Evolutionary conservation across 108 stramenopile species (phyloP).

Genomic region (Skeletonema marinoi): DNA sequence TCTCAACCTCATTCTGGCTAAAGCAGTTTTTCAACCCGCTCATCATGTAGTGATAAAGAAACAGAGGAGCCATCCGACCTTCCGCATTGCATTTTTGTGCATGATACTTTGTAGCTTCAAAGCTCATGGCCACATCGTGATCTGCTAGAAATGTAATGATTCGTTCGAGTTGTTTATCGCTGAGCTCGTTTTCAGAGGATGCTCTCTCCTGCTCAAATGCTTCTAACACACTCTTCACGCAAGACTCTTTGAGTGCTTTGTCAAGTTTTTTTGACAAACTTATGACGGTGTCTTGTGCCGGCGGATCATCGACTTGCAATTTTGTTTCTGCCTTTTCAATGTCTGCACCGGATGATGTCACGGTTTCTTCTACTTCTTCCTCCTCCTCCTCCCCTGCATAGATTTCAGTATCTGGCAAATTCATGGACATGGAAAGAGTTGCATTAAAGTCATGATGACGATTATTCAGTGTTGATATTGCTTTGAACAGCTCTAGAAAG

Average conservation of each 20-base stretch:
- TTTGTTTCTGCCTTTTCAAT: not conserved
- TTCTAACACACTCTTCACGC: not conserved
- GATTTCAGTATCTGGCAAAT: not conserved
- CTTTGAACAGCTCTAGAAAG: conserved; percentile 2
- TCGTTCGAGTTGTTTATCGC: not conserved
- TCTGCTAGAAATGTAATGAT: not conserved
- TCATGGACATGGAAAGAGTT: not conserved
- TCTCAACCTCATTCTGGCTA: not conserved
- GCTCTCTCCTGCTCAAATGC: not conserved
- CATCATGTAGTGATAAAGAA: conserved; percentile 20
- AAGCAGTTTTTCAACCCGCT: not conserved
- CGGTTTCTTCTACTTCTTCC: not conserved
- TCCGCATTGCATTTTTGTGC: conserved; percentile 13
- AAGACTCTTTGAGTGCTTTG: not conserved
- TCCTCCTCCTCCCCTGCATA: not conserved
- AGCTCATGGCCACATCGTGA: not conserved
- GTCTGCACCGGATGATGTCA: not conserved
- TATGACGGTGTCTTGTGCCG: not conserved
- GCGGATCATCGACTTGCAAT: not conserved
- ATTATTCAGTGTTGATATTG: conserved; percentile 4
- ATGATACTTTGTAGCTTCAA: conserved; percentile 21
- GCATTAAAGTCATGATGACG: not conserved
- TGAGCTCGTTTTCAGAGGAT: not conserved
- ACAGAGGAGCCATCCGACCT: conserved; percentile 19
- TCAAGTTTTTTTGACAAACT: not conserved